These are phyloP conservation scores for Cymbidium sinense DNA, from an alignment of 106 monocot genomes.

Conservation along the genomic window DNA sequence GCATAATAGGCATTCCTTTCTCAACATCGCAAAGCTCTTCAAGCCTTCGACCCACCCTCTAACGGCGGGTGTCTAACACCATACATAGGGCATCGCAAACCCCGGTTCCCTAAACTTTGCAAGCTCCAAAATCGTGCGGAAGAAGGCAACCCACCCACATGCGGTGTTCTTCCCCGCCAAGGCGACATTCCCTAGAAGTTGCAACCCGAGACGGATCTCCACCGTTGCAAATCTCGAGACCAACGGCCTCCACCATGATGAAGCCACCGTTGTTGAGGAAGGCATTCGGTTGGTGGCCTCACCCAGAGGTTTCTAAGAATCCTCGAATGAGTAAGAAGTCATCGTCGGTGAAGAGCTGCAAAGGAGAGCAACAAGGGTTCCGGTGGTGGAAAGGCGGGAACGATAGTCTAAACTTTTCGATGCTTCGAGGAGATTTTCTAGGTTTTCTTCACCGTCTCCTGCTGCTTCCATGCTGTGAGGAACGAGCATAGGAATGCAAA, in stretches of 20 bases:
- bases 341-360: conserved; percentile 4
- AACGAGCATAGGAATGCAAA: not conserved
- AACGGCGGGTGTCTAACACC: conserved; percentile 62
- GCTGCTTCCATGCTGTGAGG: not conserved
- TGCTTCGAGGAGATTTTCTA: conserved; percentile 28
- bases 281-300: conserved; percentile 32
- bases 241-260: conserved; percentile 20
- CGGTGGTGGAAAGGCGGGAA: conserved; percentile 32
- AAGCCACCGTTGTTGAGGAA: conserved; percentile 42
- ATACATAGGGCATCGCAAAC: conserved; percentile 53
- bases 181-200: conserved; percentile 61
- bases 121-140: conserved; percentile 33
- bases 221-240: conserved; percentile 6
- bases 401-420: conserved; percentile 44
- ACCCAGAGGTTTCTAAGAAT: conserved; percentile 81
- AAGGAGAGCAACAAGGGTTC: conserved; percentile 27
- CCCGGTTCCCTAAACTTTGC: conserved; percentile 25
- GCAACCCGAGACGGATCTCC: conserved; percentile 41
- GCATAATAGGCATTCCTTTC: conserved; percentile 33
- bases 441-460: conserved; percentile 9
- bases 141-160: conserved; percentile 42
- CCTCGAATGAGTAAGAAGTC: conserved; percentile 37
- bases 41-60: conserved; percentile 35
- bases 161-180: conserved; percentile 52
- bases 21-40: conserved; percentile 32